Percentiles rank a stretch among this genome's conserved stretches.
Conservation (phyloP, 73 alveolate species). For the Durusdinium trenchii region DNA sequence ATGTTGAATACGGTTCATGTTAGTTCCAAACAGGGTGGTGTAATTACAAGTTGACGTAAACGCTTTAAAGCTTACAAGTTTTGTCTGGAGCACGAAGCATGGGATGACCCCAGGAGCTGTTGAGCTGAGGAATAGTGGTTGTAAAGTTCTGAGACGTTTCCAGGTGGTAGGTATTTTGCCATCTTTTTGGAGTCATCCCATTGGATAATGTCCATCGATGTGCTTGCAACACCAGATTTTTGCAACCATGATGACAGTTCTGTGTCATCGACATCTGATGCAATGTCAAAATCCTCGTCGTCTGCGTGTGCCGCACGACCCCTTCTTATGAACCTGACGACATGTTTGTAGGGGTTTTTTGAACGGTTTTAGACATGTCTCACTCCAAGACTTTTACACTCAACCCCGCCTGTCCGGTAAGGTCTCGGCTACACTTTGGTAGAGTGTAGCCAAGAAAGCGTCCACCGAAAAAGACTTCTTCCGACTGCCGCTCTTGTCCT, state of each 20-base stretch:
- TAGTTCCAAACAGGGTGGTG: background rate
- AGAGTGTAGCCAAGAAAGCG: background rate
- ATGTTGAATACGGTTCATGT: background rate
- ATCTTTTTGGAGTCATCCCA: background rate
- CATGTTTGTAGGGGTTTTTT: background rate
- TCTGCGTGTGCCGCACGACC: background rate
- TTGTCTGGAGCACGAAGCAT: background rate
- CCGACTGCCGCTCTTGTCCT: background rate
- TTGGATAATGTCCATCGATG: background rate
- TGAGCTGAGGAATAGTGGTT: background rate
- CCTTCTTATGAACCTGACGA: background rate
- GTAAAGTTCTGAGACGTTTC: background rate
- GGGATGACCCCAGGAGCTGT: background rate
- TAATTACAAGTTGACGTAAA: background rate
- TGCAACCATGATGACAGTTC: background rate
- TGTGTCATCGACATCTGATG: background rate
- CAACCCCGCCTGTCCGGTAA: slow-evolving; percentile 7
- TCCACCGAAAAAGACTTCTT: background rate
- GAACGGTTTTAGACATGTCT: background rate
- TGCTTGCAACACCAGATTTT: background rate
- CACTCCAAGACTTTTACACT: background rate
- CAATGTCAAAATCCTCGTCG: background rate
- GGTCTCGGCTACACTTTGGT: background rate
- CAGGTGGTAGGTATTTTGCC: slow-evolving; percentile 34
- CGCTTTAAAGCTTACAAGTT: background rate